Percentiles rank a stretch among this genome's conserved stretches.
Evolutionary conservation across 2,329 filamentous ascomycete species (phyloP).

Genomic region (Elsinoe fawcettii): DNA sequence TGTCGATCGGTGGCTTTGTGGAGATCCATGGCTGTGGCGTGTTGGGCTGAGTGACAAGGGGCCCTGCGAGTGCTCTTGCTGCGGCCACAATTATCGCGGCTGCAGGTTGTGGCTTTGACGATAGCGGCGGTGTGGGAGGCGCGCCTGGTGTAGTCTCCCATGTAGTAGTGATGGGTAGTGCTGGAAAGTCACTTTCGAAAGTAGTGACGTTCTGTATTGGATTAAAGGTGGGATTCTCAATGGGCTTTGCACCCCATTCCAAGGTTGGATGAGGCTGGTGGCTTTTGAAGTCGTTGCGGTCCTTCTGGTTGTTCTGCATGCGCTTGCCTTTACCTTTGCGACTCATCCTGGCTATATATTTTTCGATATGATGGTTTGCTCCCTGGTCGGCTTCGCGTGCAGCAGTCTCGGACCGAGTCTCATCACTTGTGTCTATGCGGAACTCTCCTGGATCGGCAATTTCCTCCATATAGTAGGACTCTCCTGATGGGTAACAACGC

Average conservation of each 20-base stretch:
- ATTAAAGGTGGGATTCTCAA: neutral
- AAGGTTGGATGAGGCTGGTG: slow-evolving; percentile 1
- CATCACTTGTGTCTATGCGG: slow-evolving; percentile 24
- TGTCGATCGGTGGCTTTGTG: slow-evolving; percentile 19
- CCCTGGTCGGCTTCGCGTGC: slow-evolving; percentile 24
- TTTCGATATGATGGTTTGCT: slow-evolving; percentile 22
- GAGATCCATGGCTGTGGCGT: neutral
- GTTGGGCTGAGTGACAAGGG: neutral
- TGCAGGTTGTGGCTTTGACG: neutral
- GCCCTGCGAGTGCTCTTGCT: neutral
- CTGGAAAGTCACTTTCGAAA: neutral
- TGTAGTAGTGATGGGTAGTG: neutral
- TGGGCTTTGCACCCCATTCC: neutral
- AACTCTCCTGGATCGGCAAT: slow-evolving; percentile 19
- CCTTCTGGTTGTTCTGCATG: slow-evolving; percentile 20
- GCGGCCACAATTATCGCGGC: neutral
- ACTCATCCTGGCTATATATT: slow-evolving; percentile 21
- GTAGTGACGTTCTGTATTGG: neutral
- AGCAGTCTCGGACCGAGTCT: slow-evolving; percentile 22
- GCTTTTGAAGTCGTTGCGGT: neutral
- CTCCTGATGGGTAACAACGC: slow-evolving; percentile 19
- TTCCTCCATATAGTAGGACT: slow-evolving; percentile 15
- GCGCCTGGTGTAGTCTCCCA: neutral
- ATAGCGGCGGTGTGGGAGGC: neutral
- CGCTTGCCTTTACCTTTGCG: slow-evolving; percentile 23